Evolutionary conservation across 2,329 filamentous ascomycete species (phyloP).

Genomic region (Ceratocystis albifundus): DNA sequence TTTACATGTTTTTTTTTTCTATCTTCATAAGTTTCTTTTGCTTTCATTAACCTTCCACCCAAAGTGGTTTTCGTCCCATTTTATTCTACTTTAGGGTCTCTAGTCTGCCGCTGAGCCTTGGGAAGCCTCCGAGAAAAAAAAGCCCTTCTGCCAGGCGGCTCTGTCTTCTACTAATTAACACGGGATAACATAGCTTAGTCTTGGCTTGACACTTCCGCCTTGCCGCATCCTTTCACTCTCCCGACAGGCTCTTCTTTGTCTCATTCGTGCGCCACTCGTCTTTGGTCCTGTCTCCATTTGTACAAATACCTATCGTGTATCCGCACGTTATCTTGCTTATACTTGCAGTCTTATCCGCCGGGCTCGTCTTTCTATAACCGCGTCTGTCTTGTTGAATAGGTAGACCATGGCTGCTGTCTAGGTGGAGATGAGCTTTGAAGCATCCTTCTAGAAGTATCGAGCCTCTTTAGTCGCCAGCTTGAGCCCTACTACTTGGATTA

Average conservation of each 20-base stretch:
- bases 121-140: neutral
- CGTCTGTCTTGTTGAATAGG: neutral
- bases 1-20: neutral
- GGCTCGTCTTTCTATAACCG: neutral
- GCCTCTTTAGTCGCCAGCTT: neutral
- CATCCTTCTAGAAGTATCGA: constrained; percentile 4
- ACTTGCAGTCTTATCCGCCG: neutral
- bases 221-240: neutral
- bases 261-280: neutral
- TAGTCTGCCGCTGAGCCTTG: neutral
- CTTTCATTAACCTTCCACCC: neutral
- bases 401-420: constrained; percentile 10
- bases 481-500: neutral
- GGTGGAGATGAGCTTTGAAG: constrained; percentile 11
- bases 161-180: neutral
- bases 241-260: neutral
- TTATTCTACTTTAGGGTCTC: neutral
- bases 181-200: neutral
- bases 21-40: neutral
- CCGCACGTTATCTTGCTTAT: no score
- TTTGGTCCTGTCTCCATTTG: neutral
- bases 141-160: neutral
- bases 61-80: neutral
- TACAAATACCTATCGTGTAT: neutral
- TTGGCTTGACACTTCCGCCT: neutral